Percentiles rank a stretch among this genome's conserved stretches.
These are phyloP conservation scores for Phialophora tarda DNA, from an alignment of 2,329 filamentous ascomycete genomes.

Conservation along the genomic window DNA sequence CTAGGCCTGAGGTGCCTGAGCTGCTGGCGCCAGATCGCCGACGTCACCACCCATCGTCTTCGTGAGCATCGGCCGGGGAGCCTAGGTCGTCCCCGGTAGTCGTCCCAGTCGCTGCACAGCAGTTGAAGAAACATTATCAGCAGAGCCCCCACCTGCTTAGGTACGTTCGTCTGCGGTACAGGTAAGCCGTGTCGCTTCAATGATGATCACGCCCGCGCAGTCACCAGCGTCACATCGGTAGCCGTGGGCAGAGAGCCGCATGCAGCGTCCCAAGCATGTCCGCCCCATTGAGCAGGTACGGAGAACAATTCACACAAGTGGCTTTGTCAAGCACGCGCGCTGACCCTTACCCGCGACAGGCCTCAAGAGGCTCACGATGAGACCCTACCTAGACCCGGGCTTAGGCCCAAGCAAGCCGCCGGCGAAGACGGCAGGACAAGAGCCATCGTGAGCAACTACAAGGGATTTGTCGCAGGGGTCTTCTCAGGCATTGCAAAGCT, in stretches of 20 bases:
- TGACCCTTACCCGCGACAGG: slow-evolving; percentile 13
- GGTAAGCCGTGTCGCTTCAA: slow-evolving; percentile 5
- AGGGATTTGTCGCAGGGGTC: slow-evolving; percentile 95
- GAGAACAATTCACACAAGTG: not conserved
- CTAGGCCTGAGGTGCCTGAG: not conserved
- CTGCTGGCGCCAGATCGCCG: not conserved
- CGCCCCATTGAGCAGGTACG: slow-evolving; percentile 25
- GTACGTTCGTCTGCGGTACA: not conserved
- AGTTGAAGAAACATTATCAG: not conserved
- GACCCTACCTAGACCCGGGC: not conserved
- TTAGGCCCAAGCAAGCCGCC: not conserved
- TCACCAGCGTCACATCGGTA: slow-evolving; percentile 6
- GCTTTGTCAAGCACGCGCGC: not conserved
- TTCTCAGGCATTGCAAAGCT: slow-evolving; percentile 94
- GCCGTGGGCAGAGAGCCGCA: slow-evolving; percentile 15
- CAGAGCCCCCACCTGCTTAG: not conserved
- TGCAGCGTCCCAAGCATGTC: slow-evolving; percentile 26
- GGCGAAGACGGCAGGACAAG: slow-evolving; percentile 13
- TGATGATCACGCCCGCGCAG: slow-evolving; percentile 12
- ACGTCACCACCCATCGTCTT: slow-evolving; percentile 1
- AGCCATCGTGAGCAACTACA: slow-evolving; percentile 66
- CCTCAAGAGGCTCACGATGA: slow-evolving; percentile 17
- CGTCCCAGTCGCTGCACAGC: not conserved
- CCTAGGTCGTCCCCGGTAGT: slow-evolving; percentile 24
- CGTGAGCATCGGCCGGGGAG: slow-evolving; percentile 24